phyloP scores from a whole-genome alignment of 2,329 filamentous ascomycete species.

The Clonostachys solani region DNA sequence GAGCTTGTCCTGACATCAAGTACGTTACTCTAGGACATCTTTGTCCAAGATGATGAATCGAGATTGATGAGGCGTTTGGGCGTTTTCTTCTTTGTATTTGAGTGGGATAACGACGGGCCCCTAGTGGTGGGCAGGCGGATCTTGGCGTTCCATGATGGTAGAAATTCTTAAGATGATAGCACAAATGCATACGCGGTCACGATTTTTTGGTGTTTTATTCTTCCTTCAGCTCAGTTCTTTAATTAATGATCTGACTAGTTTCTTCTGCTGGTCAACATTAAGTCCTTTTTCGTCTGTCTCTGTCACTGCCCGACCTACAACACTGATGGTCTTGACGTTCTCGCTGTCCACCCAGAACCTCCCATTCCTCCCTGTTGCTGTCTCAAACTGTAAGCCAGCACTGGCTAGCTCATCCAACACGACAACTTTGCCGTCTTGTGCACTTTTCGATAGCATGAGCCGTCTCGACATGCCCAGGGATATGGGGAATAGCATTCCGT shows the following conservation, averaged over 20 bases:
- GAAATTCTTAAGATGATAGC: background rate
- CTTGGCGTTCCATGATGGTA: background rate
- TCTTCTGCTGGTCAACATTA: slow-evolving; percentile 63
- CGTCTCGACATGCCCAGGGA: slow-evolving; percentile 79
- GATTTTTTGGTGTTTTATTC: background rate
- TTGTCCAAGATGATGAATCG: too few species aligned
- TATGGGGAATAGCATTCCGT: slow-evolving; percentile 82
- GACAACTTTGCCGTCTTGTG: slow-evolving; percentile 59
- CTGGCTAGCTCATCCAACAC: slow-evolving; percentile 75
- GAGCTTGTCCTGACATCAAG: too few species aligned
- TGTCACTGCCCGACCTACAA: slow-evolving; percentile 73
- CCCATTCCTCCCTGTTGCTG: slow-evolving; percentile 89
- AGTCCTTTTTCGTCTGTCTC: slow-evolving; percentile 70
- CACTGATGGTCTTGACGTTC: slow-evolving; percentile 65
- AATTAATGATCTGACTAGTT: slow-evolving; percentile 62
- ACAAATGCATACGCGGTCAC: background rate
- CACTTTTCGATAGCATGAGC: slow-evolving; percentile 55
- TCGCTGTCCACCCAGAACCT: slow-evolving; percentile 87
- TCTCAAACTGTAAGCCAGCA: slow-evolving; percentile 82
- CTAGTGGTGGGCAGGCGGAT: background rate
- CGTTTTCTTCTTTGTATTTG: too few species aligned
- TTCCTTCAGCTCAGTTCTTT: slow-evolving; percentile 48
- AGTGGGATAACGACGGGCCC: too few species aligned
- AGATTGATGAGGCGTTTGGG: too few species aligned
- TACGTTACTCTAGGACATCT: too few species aligned